Evolutionary conservation across 2,329 filamentous ascomycete genomes (phyloP), one percentile per base, ranked within the genome.

Genomic region (Neurospora sp.): DNA sequence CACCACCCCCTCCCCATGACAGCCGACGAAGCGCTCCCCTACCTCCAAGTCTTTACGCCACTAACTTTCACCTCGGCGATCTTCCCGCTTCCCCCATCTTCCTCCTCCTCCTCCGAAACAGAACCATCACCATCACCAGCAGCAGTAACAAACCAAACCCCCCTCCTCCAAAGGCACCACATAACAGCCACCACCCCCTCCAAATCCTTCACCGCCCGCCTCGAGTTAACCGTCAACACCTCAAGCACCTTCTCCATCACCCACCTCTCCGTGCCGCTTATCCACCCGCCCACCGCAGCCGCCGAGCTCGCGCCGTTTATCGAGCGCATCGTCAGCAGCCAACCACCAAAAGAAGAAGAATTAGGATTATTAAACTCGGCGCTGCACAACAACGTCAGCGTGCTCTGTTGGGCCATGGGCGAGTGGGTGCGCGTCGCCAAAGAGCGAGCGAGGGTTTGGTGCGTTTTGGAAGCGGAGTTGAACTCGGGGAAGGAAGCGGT

Each of bases 41-140:
- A 90, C 73, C 83, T 94, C 0, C 86, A 90, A 66, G 83, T 90
- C 9, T 93, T 96, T 75, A 91, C 88, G 0, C 87, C 90, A 0
- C 84, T 96, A 15, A 82, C 82, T 0, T 89, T 91, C 70, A 83
- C 83, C 0, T 90, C 88, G 0, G 83, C 80, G 0, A 81, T 88
- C 15, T 79, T 82, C 0, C 78, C 85, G 0, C 75, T 87, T 2
- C 82, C 85, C 0, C 75, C 73, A 0, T 62, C 40, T 28, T 28
- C 28, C 28, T 28, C 28, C 28, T 28, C 28, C 28, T 28, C 28
- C 9, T 43, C 52, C 10, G 52, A 62, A 17, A 1, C 15, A 7
- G 52, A 62, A 62, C 28, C 52, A 28, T 58, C 46, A 19, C 19
- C n/a, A 15, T 42, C 40, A 15, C 8, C 40, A n/a, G 17, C 75